A percentile compares a stretch with the other conserved stretches of the same genome.
Conservation (phyloP, 2,329 filamentous ascomycete genomes). For the Ascomycota sp. region DNA sequence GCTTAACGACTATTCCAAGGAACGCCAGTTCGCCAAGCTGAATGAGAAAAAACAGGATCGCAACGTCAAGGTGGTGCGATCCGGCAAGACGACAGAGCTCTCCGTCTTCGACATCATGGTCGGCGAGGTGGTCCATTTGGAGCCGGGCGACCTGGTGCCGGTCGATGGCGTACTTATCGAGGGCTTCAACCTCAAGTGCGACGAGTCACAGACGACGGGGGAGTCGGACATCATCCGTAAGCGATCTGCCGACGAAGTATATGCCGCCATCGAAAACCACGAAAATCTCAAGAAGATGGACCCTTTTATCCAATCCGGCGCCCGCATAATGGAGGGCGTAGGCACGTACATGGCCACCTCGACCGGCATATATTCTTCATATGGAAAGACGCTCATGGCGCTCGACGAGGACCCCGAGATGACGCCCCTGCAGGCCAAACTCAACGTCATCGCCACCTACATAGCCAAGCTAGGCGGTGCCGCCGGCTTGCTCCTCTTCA, state of each 20-base stretch:
- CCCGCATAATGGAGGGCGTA: constrained; percentile 57
- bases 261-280: constrained; percentile 44
- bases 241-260: constrained; percentile 45
- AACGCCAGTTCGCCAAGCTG: constrained; percentile 57
- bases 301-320: constrained; percentile 69
- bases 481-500: constrained; percentile 60
- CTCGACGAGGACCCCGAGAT: constrained; percentile 55
- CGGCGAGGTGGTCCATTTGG: constrained; percentile 52
- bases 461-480: constrained; percentile 60
- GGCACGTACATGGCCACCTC: constrained; percentile 57
- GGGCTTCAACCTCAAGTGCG: constrained; percentile 55
- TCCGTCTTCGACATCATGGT: constrained; percentile 49
- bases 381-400: constrained; percentile 56
- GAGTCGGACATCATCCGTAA: constrained; percentile 61
- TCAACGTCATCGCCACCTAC: constrained; percentile 55
- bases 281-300: constrained; percentile 53
- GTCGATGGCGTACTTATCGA: constrained; percentile 55
- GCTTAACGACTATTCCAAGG: constrained; percentile 63
- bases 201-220: constrained; percentile 61
- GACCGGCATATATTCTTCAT: constrained; percentile 52
- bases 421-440: constrained; percentile 56
- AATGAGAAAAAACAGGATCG: constrained; percentile 67
- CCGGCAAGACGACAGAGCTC: constrained; percentile 47
- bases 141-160: constrained; percentile 54
- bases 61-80: constrained; percentile 49